These are phyloP conservation scores for Trichosporon ovoides DNA, from an alignment of 1,284 basidiomycete species.

Conservation along the genomic window DNA sequence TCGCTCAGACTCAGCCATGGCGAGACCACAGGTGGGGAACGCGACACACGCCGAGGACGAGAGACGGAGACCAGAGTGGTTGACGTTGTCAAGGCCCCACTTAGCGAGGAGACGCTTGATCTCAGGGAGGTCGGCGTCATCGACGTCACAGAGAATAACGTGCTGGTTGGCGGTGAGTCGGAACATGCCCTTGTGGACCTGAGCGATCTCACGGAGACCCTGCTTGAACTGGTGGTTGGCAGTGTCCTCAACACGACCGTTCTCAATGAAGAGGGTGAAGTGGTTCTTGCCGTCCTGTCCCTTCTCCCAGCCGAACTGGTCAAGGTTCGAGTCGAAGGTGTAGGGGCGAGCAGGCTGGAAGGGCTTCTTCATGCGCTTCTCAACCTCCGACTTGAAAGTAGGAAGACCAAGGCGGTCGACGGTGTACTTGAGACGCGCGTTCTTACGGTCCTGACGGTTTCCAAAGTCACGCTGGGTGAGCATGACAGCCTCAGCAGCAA, in stretches of 20 bases:
- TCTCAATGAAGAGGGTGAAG: slow-evolving; percentile 94
- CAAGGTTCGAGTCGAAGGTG: slow-evolving; percentile 83
- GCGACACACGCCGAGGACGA: slow-evolving; percentile 92
- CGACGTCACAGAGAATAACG: slow-evolving; percentile 79
- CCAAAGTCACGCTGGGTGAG: slow-evolving; percentile 92
- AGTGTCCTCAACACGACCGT: slow-evolving; percentile 92
- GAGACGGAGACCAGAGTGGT: slow-evolving; percentile 72
- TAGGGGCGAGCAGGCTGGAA: slow-evolving; percentile 70
- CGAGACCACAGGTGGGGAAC: slow-evolving; percentile 93
- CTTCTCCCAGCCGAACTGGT: slow-evolving; percentile 88
- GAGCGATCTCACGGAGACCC: slow-evolving; percentile 84
- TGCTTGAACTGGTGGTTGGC: slow-evolving; percentile 87
- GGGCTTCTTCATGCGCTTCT: slow-evolving; percentile 76
- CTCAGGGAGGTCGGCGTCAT: slow-evolving; percentile 62
- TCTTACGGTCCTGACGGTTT: slow-evolving; percentile 75
- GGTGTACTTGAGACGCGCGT: slow-evolving; percentile 93
- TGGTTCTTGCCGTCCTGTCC: slow-evolving; percentile 86
- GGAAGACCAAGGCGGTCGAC: slow-evolving; percentile 89
- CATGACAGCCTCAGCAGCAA: slow-evolving; percentile 89
- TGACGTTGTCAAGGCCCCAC: slow-evolving; percentile 87
- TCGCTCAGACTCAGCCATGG: slow-evolving; percentile 93
- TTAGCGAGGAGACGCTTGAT: slow-evolving; percentile 76
- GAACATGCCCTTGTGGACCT: slow-evolving; percentile 89
- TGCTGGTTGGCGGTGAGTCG: slow-evolving; percentile 94
- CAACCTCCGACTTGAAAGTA: slow-evolving; percentile 82